phyloP scores from a whole-genome alignment of 2,329 filamentous ascomycete genomes.

The Hirsutella minnesotensis region DNA sequence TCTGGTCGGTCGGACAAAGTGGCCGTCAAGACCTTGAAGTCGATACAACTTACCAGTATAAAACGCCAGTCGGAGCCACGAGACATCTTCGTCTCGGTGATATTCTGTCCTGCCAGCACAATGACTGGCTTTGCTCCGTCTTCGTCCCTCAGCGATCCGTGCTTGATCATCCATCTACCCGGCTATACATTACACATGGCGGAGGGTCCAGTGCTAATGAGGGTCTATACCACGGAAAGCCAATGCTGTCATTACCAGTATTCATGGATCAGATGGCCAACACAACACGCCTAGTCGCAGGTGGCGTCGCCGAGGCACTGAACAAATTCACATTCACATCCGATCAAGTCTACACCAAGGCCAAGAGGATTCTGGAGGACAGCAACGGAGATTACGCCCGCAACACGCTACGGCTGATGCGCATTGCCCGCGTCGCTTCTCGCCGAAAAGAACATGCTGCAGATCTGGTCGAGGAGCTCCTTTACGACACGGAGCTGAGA shows the following conservation, averaged over 20 bases:
- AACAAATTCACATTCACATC: slow-evolving; percentile 24
- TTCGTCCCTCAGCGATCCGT: slow-evolving; percentile 30
- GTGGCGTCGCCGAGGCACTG: slow-evolving; percentile 21
- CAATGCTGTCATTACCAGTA: slow-evolving; percentile 22
- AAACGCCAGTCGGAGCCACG: no score
- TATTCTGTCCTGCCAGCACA: slow-evolving; percentile 6
- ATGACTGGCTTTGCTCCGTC: slow-evolving; percentile 16
- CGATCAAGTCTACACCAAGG: background rate
- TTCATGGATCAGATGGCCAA: slow-evolving; percentile 31
- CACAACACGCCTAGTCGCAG: slow-evolving; percentile 18
- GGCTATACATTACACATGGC: slow-evolving; percentile 28
- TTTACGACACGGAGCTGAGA: slow-evolving; percentile 21
- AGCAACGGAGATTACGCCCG: slow-evolving; percentile 14
- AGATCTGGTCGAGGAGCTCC: slow-evolving; percentile 28
- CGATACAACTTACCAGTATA: no score
- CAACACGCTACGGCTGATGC: slow-evolving; percentile 24
- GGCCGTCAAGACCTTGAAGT: no score
- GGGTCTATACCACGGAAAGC: slow-evolving; percentile 24
- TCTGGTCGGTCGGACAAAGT: no score
- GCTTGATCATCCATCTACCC: slow-evolving; percentile 19
- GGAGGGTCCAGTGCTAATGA: slow-evolving; percentile 30
- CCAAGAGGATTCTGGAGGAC: slow-evolving; percentile 12
- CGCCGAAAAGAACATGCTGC: slow-evolving; percentile 24
- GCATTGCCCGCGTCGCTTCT: slow-evolving; percentile 24
- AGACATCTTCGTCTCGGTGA: no score